Evolutionary conservation across 768 basidiomycete genomes (phyloP), one percentile per base, ranked within the genome.

Genomic region (Suillus subluteus): DNA sequence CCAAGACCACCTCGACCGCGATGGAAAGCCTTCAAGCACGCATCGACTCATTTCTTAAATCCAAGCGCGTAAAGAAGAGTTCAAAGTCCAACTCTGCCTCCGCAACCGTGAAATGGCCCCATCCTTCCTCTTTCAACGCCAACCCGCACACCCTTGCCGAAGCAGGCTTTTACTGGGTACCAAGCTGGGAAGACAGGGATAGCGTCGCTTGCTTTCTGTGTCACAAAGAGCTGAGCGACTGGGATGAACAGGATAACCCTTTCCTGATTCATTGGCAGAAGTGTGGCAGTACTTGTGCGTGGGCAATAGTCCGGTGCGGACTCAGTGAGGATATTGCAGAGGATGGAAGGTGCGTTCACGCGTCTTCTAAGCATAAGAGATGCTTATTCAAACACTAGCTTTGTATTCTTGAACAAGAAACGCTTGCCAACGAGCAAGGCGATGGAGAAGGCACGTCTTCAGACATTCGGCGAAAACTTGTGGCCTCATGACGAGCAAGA

Each of bases 91-190:
- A 83, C 43, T 80, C 87, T 2, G 80, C 79, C 0, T 70, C 78
- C 1, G 78, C 79, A 48, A 70, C 87, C n/a, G 65, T 81, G 58
- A 91, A 87, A 78, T 98, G 95, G 94, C 91, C 95, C 0, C 92
- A 96, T 70, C 85, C 91, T 0, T 52, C 76, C 0, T 71, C 80
- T 21, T 92, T 87, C 75, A 78, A 80, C 62, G 90, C 96, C 56
- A 95, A 87, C 62, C 89, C 96, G 1, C 78, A 84, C 63, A 82
- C 86, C 4, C 87, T 99, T 18, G 91, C 96, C 2, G 88, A 91
- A 69, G 96, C 96, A 3, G 96, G 96, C 11, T 98, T 97, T 80
- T 96, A 87, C 82, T 96, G 84, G 78, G 83, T 83, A 68, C 94
- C 94, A 0, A 86, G 85, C 69, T 79, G 81, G 66, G 86, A 88